Conservation (phyloP, 2,329 filamentous ascomycete species). For the Bipolaris zeicola region DNA sequence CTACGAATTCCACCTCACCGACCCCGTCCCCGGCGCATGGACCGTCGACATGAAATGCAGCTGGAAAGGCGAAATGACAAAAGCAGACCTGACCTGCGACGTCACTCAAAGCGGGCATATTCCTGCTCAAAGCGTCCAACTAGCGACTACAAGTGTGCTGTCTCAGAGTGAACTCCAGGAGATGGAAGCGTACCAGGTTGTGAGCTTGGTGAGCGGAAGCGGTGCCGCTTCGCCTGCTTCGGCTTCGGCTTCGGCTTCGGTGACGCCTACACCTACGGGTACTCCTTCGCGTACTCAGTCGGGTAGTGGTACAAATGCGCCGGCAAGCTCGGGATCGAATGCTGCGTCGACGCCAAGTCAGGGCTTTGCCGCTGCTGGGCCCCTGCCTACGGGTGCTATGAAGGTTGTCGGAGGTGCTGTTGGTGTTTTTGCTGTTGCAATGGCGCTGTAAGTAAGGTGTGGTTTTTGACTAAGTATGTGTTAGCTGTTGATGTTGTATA, state of each 20-base stretch:
- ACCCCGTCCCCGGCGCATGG: slow-evolving; percentile 25
- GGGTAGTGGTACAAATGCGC: slow-evolving; percentile 11
- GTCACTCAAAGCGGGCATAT: slow-evolving; percentile 20
- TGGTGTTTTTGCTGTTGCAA: slow-evolving; percentile 29
- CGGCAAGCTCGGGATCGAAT: slow-evolving; percentile 18
- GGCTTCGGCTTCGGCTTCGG: slow-evolving; percentile 13
- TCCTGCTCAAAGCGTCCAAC: not conserved
- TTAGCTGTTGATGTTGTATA: not conserved
- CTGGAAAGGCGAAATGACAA: slow-evolving; percentile 28
- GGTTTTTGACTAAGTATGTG: not conserved
- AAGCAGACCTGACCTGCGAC: slow-evolving; percentile 32
- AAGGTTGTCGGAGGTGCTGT: slow-evolving; percentile 31
- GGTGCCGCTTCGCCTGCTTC: slow-evolving; percentile 12
- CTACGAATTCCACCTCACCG: slow-evolving; percentile 27
- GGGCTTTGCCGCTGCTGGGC: slow-evolving; percentile 24
- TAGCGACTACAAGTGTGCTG: not conserved
- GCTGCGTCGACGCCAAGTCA: slow-evolving; percentile 14
- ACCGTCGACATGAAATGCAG: slow-evolving; percentile 29
- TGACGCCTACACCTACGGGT: not conserved
- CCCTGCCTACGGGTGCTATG: slow-evolving; percentile 27
- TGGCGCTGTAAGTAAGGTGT: slow-evolving; percentile 27
- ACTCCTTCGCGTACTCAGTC: not conserved
- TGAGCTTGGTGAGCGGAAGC: slow-evolving; percentile 21
- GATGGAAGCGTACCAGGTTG: slow-evolving; percentile 11
- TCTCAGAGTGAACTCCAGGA: slow-evolving; percentile 15